Base-by-base conservation (phyloP, 345 rosid species). In the Leavenworthia alabamica region DNA sequence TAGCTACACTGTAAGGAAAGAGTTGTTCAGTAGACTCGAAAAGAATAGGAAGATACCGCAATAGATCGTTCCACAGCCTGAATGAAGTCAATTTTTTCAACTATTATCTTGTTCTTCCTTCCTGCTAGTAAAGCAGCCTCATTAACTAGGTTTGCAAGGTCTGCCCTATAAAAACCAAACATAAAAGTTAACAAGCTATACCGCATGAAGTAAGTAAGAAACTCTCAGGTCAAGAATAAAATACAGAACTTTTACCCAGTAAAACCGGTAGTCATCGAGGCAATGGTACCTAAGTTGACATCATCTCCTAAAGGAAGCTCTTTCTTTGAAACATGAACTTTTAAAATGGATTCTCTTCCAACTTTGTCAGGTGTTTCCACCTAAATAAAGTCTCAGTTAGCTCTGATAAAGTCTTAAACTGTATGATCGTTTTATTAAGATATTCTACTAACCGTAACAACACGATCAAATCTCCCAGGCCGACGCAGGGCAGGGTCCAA, bases 81-180 rank as follows among this genome's bases (percentile, higher is more conserved):
- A 77, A 90, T 82, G 77, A 93, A 93, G 79, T 93, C 99, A 29
- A 67, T 60, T 80, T 76, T 90, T 33, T 84, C 95, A 43, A 93
- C 99, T 8, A 77, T 73, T 10, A 47, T 35, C 85, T 93, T 90
- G 73, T 74, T 86, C 61, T 77, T 76, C 66, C 97, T 86, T 72
- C 99, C 99, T 42, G 97, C 99, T 61, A 93, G 81, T 62, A 93
- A 72, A 55, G 99, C 99, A 71, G 99, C 97, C 78, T 93, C 99
- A 63, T 93, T 93, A 54, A 93, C 99, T 74, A 93, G 60, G 78
- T 93, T 92, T 57, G 96, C 97, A 51, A 92, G 97, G 80, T 92
- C 98, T 67, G 97, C 98, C 78, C 98, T 92, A 86, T 72, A 72
- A 47, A 32, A 39, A 6, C 55, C 42, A 32, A 71, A 59, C 24